These are phyloP conservation scores for Byssothecium circinans DNA, from an alignment of 2,329 filamentous ascomycete genomes.

Conservation along the genomic window DNA sequence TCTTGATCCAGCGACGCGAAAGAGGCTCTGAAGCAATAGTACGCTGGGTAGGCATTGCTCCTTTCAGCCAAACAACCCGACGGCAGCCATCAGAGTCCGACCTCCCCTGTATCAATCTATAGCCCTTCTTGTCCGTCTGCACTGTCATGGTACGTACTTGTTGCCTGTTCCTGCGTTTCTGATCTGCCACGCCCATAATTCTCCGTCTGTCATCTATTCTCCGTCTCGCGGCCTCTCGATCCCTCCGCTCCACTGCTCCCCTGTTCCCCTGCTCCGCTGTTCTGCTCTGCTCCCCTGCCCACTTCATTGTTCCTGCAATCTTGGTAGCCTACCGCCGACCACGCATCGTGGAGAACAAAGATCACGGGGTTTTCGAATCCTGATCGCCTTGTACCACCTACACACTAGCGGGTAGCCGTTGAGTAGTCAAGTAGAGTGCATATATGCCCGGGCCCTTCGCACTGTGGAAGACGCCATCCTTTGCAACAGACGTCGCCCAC, in stretches of 20 bases:
- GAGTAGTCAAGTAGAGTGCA: slow-evolving; percentile 35
- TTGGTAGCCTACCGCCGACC: slow-evolving; percentile 28
- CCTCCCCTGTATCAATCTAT: slow-evolving; percentile 40
- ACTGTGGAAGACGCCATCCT: slow-evolving; percentile 3
- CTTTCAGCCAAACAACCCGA: slow-evolving; percentile 46
- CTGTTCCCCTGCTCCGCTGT: slow-evolving; percentile 7
- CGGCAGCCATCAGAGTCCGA: slow-evolving; percentile 28
- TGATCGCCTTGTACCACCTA: slow-evolving; percentile 36
- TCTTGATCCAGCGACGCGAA: slow-evolving; percentile 43
- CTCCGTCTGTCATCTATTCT: slow-evolving; percentile 18
- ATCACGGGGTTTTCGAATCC: slow-evolving; percentile 38
- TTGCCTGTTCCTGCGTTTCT: slow-evolving; percentile 28
- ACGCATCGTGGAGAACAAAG: slow-evolving; percentile 25
- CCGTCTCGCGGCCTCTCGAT: slow-evolving; percentile 9
- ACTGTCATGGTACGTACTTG: slow-evolving; percentile 43
- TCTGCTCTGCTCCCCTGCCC: slow-evolving; percentile 14
- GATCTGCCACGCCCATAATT: slow-evolving; percentile 20
- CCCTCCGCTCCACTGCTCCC: slow-evolving; percentile 10
- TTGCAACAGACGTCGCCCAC: not conserved
- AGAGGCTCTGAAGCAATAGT: slow-evolving; percentile 31
- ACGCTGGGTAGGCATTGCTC: slow-evolving; percentile 41
- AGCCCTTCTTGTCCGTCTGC: slow-evolving; percentile 30
- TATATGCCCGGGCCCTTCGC: slow-evolving; percentile 39
- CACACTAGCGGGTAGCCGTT: slow-evolving; percentile 27
- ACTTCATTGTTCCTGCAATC: slow-evolving; percentile 12